These are phyloP conservation scores for Serendipita sp. DNA, from an alignment of 768 basidiomycete species.

Conservation along the genomic window DNA sequence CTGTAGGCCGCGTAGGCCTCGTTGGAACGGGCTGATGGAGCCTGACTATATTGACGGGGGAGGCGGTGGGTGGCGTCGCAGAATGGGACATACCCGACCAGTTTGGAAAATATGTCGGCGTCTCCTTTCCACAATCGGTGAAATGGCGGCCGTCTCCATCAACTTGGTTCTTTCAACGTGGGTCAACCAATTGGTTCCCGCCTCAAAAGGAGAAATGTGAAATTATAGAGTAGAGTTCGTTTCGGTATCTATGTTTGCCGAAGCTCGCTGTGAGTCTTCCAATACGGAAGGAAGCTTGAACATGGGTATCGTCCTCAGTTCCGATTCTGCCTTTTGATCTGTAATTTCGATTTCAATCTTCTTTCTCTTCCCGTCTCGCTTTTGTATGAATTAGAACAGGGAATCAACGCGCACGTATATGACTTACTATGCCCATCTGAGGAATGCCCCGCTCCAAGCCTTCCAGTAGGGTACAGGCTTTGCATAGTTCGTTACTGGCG, in stretches of 20 bases:
- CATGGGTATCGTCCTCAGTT: neutral
- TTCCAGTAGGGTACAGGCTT: conserved; percentile 81
- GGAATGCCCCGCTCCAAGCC: conserved; percentile 76
- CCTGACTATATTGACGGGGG: too few relatives aligned
- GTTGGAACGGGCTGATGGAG: too few relatives aligned
- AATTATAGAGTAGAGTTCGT: neutral
- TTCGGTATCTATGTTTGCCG: neutral
- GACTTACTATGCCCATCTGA: conserved; percentile 19
- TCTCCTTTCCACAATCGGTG: too few relatives aligned
- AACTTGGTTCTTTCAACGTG: too few relatives aligned
- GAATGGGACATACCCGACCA: too few relatives aligned
- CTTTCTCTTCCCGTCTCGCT: neutral
- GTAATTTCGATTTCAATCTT: neutral
- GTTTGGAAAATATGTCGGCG: too few relatives aligned
- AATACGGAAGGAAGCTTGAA: conserved; percentile 1
- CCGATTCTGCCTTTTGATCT: neutral
- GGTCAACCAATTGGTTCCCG: too few relatives aligned
- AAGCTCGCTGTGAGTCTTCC: neutral
- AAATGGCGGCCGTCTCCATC: too few relatives aligned
- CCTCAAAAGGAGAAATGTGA: neutral
- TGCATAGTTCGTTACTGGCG: conserved; percentile 92
- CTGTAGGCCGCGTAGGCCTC: too few relatives aligned
- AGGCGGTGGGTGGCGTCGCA: too few relatives aligned
- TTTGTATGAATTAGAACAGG: neutral
- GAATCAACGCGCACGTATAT: neutral